Conservation (phyloP, 345 rosid genomes). For the Acer saccharum region DNA sequence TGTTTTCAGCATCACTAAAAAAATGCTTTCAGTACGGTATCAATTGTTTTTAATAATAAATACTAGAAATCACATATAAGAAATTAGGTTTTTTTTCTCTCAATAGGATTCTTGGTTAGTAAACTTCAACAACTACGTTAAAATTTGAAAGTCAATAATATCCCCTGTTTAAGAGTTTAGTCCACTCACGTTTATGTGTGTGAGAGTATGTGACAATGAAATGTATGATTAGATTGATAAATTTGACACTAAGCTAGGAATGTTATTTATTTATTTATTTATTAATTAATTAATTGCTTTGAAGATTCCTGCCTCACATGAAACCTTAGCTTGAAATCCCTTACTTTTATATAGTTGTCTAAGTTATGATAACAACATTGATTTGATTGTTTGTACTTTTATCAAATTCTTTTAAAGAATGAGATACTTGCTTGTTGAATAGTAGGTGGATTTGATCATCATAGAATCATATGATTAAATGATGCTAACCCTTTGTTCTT, state of each 20-base stretch:
- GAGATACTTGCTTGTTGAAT: background rate
- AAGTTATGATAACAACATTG: background rate
- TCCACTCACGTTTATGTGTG: slow-evolving; percentile 51
- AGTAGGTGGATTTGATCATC: background rate
- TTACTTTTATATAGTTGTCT: background rate
- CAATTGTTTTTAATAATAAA: too few species aligned
- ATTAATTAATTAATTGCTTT: background rate
- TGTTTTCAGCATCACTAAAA: background rate
- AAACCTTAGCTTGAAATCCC: background rate
- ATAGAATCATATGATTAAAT: slow-evolving; percentile 10
- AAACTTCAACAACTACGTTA: too few species aligned
- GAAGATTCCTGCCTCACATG: slow-evolving; percentile 19
- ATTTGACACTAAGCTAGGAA: background rate
- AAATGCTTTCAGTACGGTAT: too few species aligned
- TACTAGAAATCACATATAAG: too few species aligned
- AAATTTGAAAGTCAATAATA: background rate
- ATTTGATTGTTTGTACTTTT: slow-evolving; percentile 11
- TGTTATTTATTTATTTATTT: background rate
- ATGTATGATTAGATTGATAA: slow-evolving; percentile 35
- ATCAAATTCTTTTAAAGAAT: background rate
- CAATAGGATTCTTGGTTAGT: too few species aligned
- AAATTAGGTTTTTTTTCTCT: too few species aligned
- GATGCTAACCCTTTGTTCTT: background rate
- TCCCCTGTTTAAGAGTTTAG: slow-evolving; percentile 41
- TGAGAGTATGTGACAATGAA: slow-evolving; percentile 15